Conservation (phyloP, 805 yeast genomes). For the Yarrowia osloensis region DNA sequence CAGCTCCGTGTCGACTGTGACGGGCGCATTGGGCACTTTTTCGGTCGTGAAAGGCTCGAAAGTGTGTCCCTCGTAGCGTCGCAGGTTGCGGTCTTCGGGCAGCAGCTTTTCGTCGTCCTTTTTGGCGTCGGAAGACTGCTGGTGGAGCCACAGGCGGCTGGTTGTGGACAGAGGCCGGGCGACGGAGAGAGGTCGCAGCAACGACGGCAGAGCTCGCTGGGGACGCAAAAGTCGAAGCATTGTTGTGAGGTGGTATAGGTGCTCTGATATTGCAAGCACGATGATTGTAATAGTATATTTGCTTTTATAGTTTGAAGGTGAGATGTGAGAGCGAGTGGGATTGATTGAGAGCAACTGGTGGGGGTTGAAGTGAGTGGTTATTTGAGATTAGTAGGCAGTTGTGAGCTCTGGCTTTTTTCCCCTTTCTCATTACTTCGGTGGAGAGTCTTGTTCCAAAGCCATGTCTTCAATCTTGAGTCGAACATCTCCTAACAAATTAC, state of each 20-base stretch:
- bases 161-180: slow-evolving; percentile 5
- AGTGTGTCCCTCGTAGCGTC: slow-evolving; percentile 24
- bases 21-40: slow-evolving; percentile 42
- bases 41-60: slow-evolving; percentile 24
- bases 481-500: too few relatives aligned
- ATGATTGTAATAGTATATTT: slow-evolving; percentile 11
- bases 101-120: slow-evolving; percentile 24
- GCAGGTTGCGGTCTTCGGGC: slow-evolving; percentile 20
- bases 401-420: too few relatives aligned
- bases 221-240: slow-evolving; percentile 23
- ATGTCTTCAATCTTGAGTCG: too few relatives aligned
- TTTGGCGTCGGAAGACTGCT: slow-evolving; percentile 11
- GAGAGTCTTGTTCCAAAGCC: too few relatives aligned
- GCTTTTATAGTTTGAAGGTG: slow-evolving; percentile 12
- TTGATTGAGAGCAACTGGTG: not conserved
- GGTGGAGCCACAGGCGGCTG: slow-evolving; percentile 4
- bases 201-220: not conserved
- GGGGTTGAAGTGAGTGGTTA: too few relatives aligned
- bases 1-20: slow-evolving; percentile 73
- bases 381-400: too few relatives aligned
- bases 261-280: not conserved
- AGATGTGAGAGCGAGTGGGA: too few relatives aligned
- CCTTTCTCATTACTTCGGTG: too few relatives aligned
- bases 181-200: not conserved
- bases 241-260: not conserved